Percentiles rank a stretch among this genome's conserved stretches.
Evolutionary conservation across 176 grass and related monocot genomes (phyloP).

Genomic region (Calamus simplicifolius): DNA sequence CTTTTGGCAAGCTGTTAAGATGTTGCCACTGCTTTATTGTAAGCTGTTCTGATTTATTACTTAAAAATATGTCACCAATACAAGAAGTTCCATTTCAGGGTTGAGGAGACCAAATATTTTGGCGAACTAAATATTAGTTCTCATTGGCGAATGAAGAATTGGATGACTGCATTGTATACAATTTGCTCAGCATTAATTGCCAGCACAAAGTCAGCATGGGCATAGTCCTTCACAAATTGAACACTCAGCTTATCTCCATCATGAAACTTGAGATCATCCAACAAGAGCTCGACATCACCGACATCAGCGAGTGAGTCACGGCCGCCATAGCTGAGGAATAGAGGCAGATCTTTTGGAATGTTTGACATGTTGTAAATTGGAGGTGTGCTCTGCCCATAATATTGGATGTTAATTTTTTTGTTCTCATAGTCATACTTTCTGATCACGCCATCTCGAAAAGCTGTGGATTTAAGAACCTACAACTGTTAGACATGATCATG

Average conservation of each 20-base stretch:
- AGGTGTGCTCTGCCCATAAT: constrained; percentile 43
- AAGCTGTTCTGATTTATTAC: too few species aligned
- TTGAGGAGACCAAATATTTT: too few species aligned
- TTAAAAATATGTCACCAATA: too few species aligned
- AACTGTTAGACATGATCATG: too few species aligned
- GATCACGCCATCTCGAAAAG: constrained; percentile 52
- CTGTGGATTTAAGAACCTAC: constrained; percentile 16
- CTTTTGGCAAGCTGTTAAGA: too few species aligned
- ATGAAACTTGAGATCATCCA: constrained; percentile 47
- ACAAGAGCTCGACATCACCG: constrained; percentile 36
- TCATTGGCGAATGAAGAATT: constrained; percentile 29
- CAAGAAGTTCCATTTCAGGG: too few species aligned
- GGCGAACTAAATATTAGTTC: too few species aligned
- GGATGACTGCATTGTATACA: constrained; percentile 50
- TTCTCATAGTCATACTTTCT: constrained; percentile 58
- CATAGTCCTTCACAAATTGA: constrained; percentile 54
- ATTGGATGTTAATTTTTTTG: constrained; percentile 36
- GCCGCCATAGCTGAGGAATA: constrained; percentile 82
- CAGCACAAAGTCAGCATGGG: constrained; percentile 69
- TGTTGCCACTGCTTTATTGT: too few species aligned
- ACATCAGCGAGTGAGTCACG: constrained; percentile 52
- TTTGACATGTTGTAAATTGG: constrained; percentile 45
- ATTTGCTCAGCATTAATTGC: constrained; percentile 55
- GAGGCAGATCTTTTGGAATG: constrained; percentile 44
- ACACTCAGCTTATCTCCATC: constrained; percentile 37